A percentile compares a stretch with the other conserved stretches of the same genome.
Conservation (phyloP, 306 rosid genomes). For the Corylus americana region DNA sequence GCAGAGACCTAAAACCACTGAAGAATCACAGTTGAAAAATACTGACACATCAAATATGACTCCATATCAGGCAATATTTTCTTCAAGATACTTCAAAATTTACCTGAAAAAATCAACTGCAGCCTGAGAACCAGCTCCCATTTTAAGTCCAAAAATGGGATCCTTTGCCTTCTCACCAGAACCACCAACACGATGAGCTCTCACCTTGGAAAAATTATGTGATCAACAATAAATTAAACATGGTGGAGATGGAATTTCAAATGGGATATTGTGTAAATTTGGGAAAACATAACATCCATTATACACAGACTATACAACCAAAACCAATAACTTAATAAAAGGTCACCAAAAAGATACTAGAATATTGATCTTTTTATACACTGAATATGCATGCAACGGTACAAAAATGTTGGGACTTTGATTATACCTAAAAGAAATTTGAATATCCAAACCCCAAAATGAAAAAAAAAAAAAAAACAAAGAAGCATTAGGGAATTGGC, state of each 20-base stretch:
- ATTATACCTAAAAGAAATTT: no score
- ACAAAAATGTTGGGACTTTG: no score
- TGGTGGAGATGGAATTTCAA: neutral
- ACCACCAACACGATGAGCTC: constrained; percentile 59
- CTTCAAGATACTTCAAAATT: constrained; percentile 7
- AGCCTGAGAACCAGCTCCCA: constrained; percentile 76
- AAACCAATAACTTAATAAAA: neutral
- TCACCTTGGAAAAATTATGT: constrained; percentile 41
- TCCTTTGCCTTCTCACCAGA: constrained; percentile 82
- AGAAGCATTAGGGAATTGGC: neutral
- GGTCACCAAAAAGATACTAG: neutral
- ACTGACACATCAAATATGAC: neutral
- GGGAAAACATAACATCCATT: neutral
- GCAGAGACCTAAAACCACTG: constrained; percentile 15
- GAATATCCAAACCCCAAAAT: no score
- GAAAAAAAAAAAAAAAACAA: neutral
- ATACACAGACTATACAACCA: neutral
- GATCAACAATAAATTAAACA: neutral
- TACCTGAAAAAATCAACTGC: constrained; percentile 67
- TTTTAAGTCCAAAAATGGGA: constrained; percentile 79
- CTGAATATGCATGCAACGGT: neutral
- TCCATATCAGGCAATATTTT: neutral
- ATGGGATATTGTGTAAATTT: neutral
- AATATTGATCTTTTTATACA: neutral
- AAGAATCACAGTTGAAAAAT: constrained; percentile 2